A percentile compares a stretch with the other conserved stretches of the same genome.
These are phyloP conservation scores for Solanum pennellii DNA, from an alignment of 257 asterid genomes.

Conservation along the genomic window DNA sequence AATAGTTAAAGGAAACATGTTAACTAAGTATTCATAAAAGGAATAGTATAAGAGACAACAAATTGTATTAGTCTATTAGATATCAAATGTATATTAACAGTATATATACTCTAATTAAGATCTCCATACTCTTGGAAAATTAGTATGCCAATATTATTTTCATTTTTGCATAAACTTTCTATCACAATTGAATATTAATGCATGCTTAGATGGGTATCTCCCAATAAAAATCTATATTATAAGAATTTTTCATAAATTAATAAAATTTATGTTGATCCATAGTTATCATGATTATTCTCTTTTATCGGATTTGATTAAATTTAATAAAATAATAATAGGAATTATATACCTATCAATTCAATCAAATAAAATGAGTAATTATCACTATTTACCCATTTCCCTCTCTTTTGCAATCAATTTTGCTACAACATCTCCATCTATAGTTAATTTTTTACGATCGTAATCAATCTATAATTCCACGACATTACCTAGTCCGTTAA, in stretches of 20 bases:
- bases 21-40: too few species aligned
- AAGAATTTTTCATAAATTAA: background rate
- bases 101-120: too few species aligned
- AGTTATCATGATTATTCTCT: too few species aligned
- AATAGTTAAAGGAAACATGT: too few species aligned
- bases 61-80: too few species aligned
- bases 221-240: too few species aligned
- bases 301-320: background rate
- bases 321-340: too few species aligned
- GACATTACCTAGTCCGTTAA: fast-evolving
- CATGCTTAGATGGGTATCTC: background rate
- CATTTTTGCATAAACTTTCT: too few species aligned
- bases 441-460: background rate
- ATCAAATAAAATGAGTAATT: background rate
- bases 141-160: background rate
- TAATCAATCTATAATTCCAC: background rate
- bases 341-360: background rate
- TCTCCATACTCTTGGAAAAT: too few species aligned
- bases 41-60: too few species aligned
- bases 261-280: too few species aligned
- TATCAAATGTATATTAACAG: too few species aligned
- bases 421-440: background rate
- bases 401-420: background rate
- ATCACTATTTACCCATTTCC: background rate
- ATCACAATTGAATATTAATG: background rate